Base-by-base conservation (phyloP, 176 grass and related monocot species). In the Neostapfia colusana region DNA sequence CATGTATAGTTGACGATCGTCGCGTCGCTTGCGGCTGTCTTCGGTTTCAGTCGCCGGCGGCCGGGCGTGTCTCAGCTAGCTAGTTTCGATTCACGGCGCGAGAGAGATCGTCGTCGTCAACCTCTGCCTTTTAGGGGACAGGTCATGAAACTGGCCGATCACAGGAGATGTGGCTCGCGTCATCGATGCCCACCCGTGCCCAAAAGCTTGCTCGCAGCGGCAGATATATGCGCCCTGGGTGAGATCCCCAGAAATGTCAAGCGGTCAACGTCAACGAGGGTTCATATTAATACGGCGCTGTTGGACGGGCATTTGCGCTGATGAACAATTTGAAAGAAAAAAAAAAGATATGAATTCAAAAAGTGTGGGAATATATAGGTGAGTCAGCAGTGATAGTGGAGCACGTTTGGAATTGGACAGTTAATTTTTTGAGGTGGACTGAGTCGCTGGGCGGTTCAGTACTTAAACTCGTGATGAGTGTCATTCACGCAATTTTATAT, bases 101-200 rank as follows among this genome's bases (percentile, higher is more conserved):
- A 51, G 17, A 58, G 53, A 41, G 37, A 17, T 74, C 54, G 13
- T 64, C 41, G 56, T 63, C 78, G 70, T 51, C 14, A 15, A 15
- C 16, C 41, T 43, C 15, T 36, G 13, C 26, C 54, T 72, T 64
- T 41, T 40, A 72, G 79, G 79, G 56, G 42, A 54, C 79, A 65
- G n/a, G 8, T 53, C 43, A 48, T 5, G 55, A 6, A 45, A 48
- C 54, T 21, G 18, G n/a, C 42, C 28, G n/a, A 64, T 72, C 79
- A 10, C 43, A 40, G 56, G 57, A 49, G 57, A 61, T 61, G 17
- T 6, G 36, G 41, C 40, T 77, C 41, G 27, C 60, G 74, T 77
- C 74, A 65, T 38, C 40, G 9, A 46, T 15, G 24, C 11, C 13
- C 23, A 8, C 40, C 5, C 11, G 15, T 45, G 42, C 43, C 28